Evolutionary conservation across 1,284 basidiomycete species (phyloP).

Genomic region (Cryptococcus neoformans): DNA sequence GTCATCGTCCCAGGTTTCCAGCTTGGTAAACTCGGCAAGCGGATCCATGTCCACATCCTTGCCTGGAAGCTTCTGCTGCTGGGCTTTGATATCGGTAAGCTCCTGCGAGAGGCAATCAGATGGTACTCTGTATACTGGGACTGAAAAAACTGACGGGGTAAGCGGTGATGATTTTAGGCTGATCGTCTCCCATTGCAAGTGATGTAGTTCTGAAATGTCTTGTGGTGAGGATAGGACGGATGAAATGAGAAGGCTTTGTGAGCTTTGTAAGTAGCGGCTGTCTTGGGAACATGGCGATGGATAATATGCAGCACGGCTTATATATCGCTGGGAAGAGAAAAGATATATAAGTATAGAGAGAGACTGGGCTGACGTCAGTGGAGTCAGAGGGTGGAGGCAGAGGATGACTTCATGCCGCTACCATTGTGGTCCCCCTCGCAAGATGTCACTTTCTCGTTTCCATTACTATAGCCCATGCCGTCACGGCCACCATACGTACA

Average conservation of each 20-base stretch:
- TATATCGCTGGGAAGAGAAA: not conserved
- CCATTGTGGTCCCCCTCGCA: not conserved
- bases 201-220: conserved; percentile 15
- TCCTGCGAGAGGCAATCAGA: conserved; percentile 5
- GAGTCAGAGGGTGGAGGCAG: not conserved
- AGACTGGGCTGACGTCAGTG: not conserved
- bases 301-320: too few relatives aligned
- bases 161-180: conserved; percentile 36
- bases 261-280: conserved; percentile 4
- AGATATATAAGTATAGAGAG: not conserved
- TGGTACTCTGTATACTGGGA: not conserved
- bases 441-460: not conserved
- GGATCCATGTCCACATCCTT: conserved; percentile 55
- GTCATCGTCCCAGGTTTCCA: conserved; percentile 59
- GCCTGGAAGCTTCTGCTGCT: conserved; percentile 54
- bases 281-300: not conserved
- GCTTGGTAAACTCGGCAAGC: conserved; percentile 56
- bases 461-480: not conserved
- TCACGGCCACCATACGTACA: too few relatives aligned
- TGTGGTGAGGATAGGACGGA: not conserved
- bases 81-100: conserved; percentile 31
- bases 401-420: too few relatives aligned
- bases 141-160: conserved; percentile 22
- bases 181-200: conserved; percentile 25
- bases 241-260: not conserved